Evolutionary conservation across 495 filamentous ascomycete species (phyloP).

Genomic region (Penicillium cataractarum): DNA sequence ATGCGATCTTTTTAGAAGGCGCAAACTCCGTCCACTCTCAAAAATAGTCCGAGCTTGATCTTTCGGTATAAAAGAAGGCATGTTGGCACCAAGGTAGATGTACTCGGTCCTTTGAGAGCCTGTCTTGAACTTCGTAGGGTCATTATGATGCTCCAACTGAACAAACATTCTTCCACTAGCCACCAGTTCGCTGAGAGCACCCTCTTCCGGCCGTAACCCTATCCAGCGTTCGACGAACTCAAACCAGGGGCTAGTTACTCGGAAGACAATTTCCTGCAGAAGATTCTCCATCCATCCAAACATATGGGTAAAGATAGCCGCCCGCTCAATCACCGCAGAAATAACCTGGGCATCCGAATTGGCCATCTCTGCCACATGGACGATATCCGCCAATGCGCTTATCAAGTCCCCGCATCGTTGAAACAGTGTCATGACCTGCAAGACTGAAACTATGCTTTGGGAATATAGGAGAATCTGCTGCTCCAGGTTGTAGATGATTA

Average conservation of each 20-base stretch:
- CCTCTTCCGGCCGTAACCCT: slow-evolving; percentile 63
- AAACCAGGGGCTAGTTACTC: slow-evolving; percentile 69
- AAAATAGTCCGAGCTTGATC: slow-evolving; percentile 70
- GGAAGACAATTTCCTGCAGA: slow-evolving; percentile 67
- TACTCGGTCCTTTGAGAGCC: slow-evolving; percentile 60
- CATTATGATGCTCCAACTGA: slow-evolving; percentile 53
- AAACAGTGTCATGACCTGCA: slow-evolving; percentile 73
- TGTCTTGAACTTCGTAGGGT: slow-evolving; percentile 56
- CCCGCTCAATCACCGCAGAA: slow-evolving; percentile 65
- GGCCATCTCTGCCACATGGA: slow-evolving; percentile 54
- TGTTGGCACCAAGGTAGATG: slow-evolving; percentile 58
- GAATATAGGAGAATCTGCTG: slow-evolving; percentile 35
- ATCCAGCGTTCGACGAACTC: slow-evolving; percentile 76
- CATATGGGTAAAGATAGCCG: slow-evolving; percentile 65
- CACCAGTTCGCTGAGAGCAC: slow-evolving; percentile 44
- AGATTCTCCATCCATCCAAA: slow-evolving; percentile 62
- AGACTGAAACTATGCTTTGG: slow-evolving; percentile 35
- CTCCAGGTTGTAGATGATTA: slow-evolving; percentile 45
- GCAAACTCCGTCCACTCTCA: slow-evolving; percentile 76
- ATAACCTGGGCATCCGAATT: slow-evolving; percentile 70
- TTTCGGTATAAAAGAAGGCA: slow-evolving; percentile 67
- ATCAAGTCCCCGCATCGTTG: slow-evolving; percentile 65
- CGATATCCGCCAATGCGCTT: slow-evolving; percentile 60
- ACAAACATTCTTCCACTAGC: slow-evolving; percentile 61
- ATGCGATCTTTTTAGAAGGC: slow-evolving; percentile 71